Evolutionary conservation across 805 yeast genomes (phyloP).

Genomic region (Aciculoconidium aculeatum): DNA sequence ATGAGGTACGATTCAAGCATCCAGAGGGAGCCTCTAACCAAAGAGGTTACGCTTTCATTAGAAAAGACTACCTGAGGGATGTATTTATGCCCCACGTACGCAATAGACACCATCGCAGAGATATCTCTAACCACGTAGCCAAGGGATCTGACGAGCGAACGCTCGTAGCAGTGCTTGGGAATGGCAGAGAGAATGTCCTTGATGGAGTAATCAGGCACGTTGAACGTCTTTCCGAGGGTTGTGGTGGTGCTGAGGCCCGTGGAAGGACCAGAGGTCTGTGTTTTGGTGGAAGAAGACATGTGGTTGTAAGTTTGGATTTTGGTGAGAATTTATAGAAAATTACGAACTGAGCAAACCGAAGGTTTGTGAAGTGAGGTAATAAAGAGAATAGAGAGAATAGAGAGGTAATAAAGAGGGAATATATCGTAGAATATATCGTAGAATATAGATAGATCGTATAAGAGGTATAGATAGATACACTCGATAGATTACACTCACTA

Average conservation of each 20-base stretch:
- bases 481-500: too few species aligned
- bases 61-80: conserved; percentile 42
- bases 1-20: conserved; percentile 44
- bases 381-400: too few species aligned
- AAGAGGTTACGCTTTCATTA: conserved; percentile 12
- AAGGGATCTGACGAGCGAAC: conserved; percentile 49
- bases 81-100: conserved; percentile 46
- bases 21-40: conserved; percentile 56
- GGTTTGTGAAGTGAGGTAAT: too few species aligned
- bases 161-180: conserved; percentile 69
- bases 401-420: too few species aligned
- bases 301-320: too few species aligned
- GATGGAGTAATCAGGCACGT: conserved; percentile 70
- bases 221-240: conserved; percentile 60
- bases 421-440: too few species aligned
- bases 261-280: conserved; percentile 13
- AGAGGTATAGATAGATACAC: too few species aligned
- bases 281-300: too few species aligned
- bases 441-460: too few species aligned
- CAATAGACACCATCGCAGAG: conserved; percentile 41
- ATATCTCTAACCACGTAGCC: conserved; percentile 68
- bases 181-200: conserved; percentile 69
- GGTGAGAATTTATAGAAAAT: too few species aligned
- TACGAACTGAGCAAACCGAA: too few species aligned
- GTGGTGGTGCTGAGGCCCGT: conserved; percentile 43